Percentiles rank a stretch among this genome's conserved stretches.
phyloP scores from a whole-genome alignment of 169 alveolate species.

The Amoebophrya sp. region DNA sequence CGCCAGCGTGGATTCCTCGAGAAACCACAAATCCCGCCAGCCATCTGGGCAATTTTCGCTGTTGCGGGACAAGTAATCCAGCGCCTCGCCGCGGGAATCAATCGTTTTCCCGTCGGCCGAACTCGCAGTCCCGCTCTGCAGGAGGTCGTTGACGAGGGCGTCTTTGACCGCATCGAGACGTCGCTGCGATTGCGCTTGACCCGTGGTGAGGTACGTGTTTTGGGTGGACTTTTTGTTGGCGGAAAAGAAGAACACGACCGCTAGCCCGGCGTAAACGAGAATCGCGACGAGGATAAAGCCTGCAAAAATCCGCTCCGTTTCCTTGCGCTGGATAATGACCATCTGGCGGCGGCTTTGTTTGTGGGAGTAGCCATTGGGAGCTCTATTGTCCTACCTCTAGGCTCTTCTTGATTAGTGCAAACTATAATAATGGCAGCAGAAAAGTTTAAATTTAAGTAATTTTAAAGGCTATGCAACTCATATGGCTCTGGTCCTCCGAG shows the following conservation, averaged over 20 bases:
- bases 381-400: no score
- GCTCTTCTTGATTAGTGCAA: no score
- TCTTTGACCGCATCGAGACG: no score
- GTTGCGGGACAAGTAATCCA: neutral
- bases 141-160: no score
- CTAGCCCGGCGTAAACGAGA: neutral
- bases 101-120: neutral
- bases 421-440: no score
- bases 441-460: no score
- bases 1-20: neutral
- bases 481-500: no score
- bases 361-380: no score
- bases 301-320: neutral
- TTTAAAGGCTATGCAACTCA: no score
- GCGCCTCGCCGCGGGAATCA: neutral
- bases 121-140: no score
- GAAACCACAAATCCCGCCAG: neutral
- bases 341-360: no score
- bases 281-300: neutral
- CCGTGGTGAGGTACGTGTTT: neutral
- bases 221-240: neutral
- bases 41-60: neutral
- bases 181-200: no score
- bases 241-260: neutral
- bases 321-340: neutral